A percentile compares a stretch with the other conserved stretches of the same genome.
Conservation (phyloP, 192 early-diverging fungal genomes). For the Pilobolus umbonatus region DNA sequence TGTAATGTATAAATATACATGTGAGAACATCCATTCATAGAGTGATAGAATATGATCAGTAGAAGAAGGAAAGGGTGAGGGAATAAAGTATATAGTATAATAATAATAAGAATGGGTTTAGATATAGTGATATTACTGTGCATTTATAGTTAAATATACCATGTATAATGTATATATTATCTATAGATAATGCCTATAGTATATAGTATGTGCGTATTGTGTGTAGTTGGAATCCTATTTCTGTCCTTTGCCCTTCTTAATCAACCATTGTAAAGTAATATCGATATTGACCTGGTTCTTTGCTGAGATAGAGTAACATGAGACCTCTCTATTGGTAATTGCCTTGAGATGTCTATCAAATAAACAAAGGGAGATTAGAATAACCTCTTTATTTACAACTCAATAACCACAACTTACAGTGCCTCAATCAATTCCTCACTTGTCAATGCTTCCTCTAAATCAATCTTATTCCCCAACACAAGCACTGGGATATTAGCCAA, state of each 20-base stretch:
- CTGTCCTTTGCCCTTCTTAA: slow-evolving; percentile 70
- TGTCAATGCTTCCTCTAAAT: slow-evolving; percentile 79
- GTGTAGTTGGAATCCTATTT: too few species aligned
- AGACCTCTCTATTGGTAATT: slow-evolving; percentile 90
- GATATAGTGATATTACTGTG: too few species aligned
- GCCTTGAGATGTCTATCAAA: slow-evolving; percentile 70
- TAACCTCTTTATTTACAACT: background rate
- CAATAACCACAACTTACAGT: slow-evolving; percentile 52
- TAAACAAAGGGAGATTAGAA: slow-evolving; percentile 2
- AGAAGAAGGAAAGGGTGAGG: too few species aligned
- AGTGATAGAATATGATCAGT: too few species aligned
- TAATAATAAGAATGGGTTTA: too few species aligned
- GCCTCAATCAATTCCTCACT: slow-evolving; percentile 89
- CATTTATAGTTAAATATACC: too few species aligned
- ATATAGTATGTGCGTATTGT: too few species aligned
- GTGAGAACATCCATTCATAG: too few species aligned
- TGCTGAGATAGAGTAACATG: slow-evolving; percentile 97
- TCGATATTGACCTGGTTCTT: slow-evolving; percentile 99
- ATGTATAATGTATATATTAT: too few species aligned
- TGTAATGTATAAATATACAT: too few species aligned
- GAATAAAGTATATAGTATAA: too few species aligned
- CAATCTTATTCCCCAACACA: slow-evolving; percentile 98
- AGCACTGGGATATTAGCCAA: slow-evolving; percentile 93
- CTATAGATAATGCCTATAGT: too few species aligned
- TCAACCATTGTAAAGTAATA: slow-evolving; percentile 94